Percentiles rank a stretch among this genome's conserved stretches.
phyloP scores from a whole-genome alignment of 176 grass and related monocot species.

The Hsuehochloa calcarea region DNA sequence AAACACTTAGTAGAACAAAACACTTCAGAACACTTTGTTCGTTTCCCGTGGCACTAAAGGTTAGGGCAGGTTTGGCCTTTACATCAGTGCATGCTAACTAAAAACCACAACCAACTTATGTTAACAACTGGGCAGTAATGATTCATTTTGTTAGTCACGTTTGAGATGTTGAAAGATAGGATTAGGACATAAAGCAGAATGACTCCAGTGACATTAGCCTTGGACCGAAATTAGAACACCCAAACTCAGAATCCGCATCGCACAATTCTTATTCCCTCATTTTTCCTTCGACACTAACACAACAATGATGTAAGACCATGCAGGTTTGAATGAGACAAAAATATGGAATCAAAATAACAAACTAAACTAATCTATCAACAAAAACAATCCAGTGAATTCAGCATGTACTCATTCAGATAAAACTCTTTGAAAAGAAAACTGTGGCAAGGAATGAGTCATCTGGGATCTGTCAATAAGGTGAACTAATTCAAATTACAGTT shows the following conservation, averaged over 20 bases:
- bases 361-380: neutral
- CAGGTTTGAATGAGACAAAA: slow-evolving; percentile 15
- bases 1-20: no score
- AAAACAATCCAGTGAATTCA: neutral
- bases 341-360: neutral
- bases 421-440: neutral
- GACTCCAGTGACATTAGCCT: neutral
- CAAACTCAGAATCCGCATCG: neutral
- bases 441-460: neutral
- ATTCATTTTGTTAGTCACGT: neutral
- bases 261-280: neutral
- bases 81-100: neutral
- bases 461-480: neutral
- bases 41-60: neutral
- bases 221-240: neutral
- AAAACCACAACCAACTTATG: neutral
- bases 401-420: slow-evolving; percentile 8
- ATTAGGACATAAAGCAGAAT: neutral
- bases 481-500: neutral
- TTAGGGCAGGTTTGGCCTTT: neutral
- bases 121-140: neutral
- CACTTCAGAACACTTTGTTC: neutral
- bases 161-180: neutral
- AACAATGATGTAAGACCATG: neutral
- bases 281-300: neutral